Evolutionary conservation across 805 yeast species (phyloP).

Genomic region (Saccharomyces kudriavzevii): DNA sequence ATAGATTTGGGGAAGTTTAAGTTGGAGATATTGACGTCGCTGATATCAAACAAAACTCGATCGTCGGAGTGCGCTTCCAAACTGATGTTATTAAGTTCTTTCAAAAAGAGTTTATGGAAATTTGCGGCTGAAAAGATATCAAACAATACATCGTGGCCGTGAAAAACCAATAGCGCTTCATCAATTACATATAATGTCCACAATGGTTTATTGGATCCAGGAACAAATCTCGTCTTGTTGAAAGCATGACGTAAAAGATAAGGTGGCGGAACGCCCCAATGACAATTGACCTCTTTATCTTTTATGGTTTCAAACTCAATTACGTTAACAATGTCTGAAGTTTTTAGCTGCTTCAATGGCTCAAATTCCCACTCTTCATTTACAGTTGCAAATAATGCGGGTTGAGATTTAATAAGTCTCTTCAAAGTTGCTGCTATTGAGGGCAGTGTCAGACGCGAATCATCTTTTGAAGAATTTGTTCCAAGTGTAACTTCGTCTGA

Average conservation of each 20-base stretch:
- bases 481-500: constrained; percentile 22
- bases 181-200: constrained; percentile 25
- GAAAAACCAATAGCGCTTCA: constrained; percentile 22
- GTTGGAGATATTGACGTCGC: not conserved
- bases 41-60: not conserved
- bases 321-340: constrained; percentile 19
- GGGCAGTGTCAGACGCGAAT: constrained; percentile 11
- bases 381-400: constrained; percentile 20
- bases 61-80: not conserved
- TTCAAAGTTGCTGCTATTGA: constrained; percentile 16
- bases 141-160: constrained; percentile 27
- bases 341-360: constrained; percentile 12
- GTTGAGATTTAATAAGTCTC: constrained; percentile 16
- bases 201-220: constrained; percentile 16
- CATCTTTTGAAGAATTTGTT: constrained; percentile 9
- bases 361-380: constrained; percentile 19
- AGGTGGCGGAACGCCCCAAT: constrained; percentile 22
- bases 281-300: constrained; percentile 23
- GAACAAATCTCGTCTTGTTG: constrained; percentile 16
- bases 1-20: constrained; percentile 19
- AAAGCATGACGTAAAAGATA: constrained; percentile 24
- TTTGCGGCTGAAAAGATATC: constrained; percentile 27
- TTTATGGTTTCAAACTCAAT: constrained; percentile 18
- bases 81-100: constrained; percentile 12
- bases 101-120: constrained; percentile 19